Conservation (phyloP, 31 red algal species). For the Pterothamnion heteromorphum region DNA sequence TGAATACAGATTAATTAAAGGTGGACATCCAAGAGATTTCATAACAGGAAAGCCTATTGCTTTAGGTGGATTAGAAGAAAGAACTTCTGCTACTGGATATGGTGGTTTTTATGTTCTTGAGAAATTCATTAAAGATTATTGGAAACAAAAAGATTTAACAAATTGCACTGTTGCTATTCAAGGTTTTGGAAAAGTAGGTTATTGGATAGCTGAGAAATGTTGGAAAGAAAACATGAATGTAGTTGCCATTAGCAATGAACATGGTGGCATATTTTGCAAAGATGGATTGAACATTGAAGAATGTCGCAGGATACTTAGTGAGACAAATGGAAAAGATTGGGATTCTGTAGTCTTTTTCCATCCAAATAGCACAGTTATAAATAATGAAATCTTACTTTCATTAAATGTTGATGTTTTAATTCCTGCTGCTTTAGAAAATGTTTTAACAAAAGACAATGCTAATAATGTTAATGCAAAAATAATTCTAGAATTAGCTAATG, state of each 20-base stretch:
- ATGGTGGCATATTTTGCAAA: no score
- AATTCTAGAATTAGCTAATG: slow-evolving; percentile 92
- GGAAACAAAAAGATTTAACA: slow-evolving; percentile 50
- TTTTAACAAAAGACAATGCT: slow-evolving; percentile 69
- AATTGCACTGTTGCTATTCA: slow-evolving; percentile 71
- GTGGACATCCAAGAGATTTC: no score
- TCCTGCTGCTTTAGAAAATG: slow-evolving; percentile 90
- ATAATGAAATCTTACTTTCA: background rate
- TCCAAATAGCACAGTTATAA: no score
- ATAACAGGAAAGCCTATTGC: slow-evolving; percentile 96
- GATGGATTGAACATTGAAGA: no score
- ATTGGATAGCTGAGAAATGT: no score
- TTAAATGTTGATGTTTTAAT: no score
- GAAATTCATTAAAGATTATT: slow-evolving; percentile 42
- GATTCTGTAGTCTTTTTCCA: no score
- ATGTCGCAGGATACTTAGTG: no score
- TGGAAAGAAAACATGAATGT: no score
- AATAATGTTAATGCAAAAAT: slow-evolving; percentile 70
- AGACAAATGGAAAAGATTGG: no score
- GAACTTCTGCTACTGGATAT: slow-evolving; percentile 83
- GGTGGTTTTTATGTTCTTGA: slow-evolving; percentile 83
- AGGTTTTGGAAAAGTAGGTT: slow-evolving; percentile 99
- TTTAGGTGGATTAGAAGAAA: slow-evolving; percentile 89
- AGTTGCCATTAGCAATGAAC: no score
- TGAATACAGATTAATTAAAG: no score